phyloP scores from a whole-genome alignment of 2,329 filamentous ascomycete genomes.

The Mycogone perniciosa region DNA sequence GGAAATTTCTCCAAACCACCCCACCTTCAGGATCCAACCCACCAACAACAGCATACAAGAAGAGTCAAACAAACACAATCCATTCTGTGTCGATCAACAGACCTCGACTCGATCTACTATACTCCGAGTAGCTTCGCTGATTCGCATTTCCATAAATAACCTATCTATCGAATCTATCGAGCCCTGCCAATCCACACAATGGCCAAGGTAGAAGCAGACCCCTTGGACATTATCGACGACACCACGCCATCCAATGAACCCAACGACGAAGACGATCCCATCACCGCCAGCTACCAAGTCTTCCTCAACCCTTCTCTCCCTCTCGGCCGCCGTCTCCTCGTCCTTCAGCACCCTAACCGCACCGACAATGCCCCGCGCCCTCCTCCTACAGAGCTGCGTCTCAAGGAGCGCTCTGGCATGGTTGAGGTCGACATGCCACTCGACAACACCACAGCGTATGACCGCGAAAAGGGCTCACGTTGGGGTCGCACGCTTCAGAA shows the following conservation, averaged over 20 bases:
- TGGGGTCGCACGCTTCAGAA: constrained; percentile 74
- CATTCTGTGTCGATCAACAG: not conserved
- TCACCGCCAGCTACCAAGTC: constrained; percentile 73
- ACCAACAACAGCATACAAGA: not conserved
- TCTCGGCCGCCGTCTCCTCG: constrained; percentile 58
- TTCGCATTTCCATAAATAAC: not conserved
- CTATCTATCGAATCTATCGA: too few species aligned
- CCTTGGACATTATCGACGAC: constrained; percentile 21
- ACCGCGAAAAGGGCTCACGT: constrained; percentile 71
- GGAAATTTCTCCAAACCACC: constrained; percentile 8
- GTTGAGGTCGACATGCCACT: constrained; percentile 90
- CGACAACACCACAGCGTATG: constrained; percentile 66
- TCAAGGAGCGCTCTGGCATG: constrained; percentile 78
- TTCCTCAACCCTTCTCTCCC: constrained; percentile 72
- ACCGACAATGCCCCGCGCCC: constrained; percentile 44
- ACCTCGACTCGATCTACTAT: not conserved
- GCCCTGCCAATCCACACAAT: not conserved
- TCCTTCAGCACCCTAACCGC: constrained; percentile 87
- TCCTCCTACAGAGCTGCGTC: constrained; percentile 64
- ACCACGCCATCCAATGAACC: constrained; percentile 14
- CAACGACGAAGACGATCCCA: constrained; percentile 54
- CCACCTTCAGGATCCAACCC: constrained; percentile 3
- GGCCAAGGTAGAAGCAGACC: constrained; percentile 13
- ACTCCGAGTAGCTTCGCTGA: not conserved
- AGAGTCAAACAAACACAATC: too few species aligned